Conservation (phyloP, 768 basidiomycete genomes). For the Termitomyces sp. region DNA sequence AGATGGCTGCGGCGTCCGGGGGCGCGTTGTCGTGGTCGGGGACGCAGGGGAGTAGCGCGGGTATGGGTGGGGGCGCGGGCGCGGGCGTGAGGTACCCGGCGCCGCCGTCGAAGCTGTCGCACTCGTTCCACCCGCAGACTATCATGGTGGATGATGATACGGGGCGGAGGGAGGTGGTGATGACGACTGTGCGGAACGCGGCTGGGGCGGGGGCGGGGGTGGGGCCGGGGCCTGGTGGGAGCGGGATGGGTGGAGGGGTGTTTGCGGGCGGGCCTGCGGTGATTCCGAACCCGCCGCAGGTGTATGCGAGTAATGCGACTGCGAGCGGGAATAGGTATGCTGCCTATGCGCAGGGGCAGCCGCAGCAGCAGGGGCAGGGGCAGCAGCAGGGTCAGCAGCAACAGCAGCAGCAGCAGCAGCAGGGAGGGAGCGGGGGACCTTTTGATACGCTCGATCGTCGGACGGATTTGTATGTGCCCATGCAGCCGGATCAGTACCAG, state of each 20-base stretch:
- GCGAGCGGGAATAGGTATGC: conserved; percentile 58
- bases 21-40: conserved; percentile 53
- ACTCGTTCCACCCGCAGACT: conserved; percentile 61
- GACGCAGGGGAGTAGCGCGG: conserved; percentile 17
- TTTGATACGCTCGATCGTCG: conserved; percentile 63
- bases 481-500: conserved; percentile 79
- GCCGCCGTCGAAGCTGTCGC: conserved; percentile 58
- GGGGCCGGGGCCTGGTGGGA: background rate
- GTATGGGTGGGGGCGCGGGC: conserved; percentile 13
- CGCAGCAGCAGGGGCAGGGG: conserved; percentile 13
- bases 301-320: conserved; percentile 50
- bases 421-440: conserved; percentile 25
- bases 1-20: conserved; percentile 64
- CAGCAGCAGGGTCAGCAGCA: conserved; percentile 22
- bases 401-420: conserved; percentile 22
- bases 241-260: conserved; percentile 31
- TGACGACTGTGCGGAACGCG: conserved; percentile 71
- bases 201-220: conserved; percentile 34
- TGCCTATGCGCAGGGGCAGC: conserved; percentile 42
- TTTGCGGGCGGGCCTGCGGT: conserved; percentile 40
- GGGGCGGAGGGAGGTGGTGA: conserved; percentile 58
- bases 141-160: conserved; percentile 62
- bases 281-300: conserved; percentile 73
- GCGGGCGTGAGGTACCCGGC: conserved; percentile 49
- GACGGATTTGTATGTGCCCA: conserved; percentile 68